Evolutionary conservation across 805 yeast species (phyloP).

Genomic region (Candida bentonensis): DNA sequence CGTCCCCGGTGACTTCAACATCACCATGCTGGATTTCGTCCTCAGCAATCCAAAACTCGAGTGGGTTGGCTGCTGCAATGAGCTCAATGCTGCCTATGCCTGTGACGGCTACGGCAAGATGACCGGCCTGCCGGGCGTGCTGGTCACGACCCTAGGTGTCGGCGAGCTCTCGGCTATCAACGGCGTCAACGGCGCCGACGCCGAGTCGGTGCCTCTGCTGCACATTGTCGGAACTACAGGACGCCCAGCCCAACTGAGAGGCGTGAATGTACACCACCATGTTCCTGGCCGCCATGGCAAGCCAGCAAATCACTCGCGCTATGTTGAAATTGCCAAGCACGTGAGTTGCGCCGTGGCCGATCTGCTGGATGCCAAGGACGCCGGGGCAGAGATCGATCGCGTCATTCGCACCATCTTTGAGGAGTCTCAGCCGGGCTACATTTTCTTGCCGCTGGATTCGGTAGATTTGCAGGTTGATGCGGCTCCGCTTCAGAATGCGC

Average conservation of each 20-base stretch:
- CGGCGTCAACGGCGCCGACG: constrained; percentile 70
- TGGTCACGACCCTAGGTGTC: constrained; percentile 71
- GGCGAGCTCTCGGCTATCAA: constrained; percentile 80
- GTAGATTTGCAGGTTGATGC: constrained; percentile 31
- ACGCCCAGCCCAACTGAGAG: constrained; percentile 23
- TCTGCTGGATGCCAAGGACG: constrained; percentile 32
- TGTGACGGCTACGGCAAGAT: constrained; percentile 79
- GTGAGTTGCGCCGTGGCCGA: constrained; percentile 44
- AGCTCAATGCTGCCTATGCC: constrained; percentile 77
- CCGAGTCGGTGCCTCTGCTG: constrained; percentile 65
- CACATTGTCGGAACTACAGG: constrained; percentile 75
- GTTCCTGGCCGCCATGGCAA: constrained; percentile 21
- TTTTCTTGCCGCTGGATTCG: constrained; percentile 64
- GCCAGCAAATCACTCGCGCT: constrained; percentile 52
- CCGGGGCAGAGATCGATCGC: constrained; percentile 50
- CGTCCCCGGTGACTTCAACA: constrained; percentile 33
- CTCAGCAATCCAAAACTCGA: constrained; percentile 31
- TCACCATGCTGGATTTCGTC: constrained; percentile 26
- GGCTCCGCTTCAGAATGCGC: constrained; percentile 23
- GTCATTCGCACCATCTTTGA: constrained; percentile 42
- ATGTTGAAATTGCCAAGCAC: constrained; percentile 43
- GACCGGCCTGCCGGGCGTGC: constrained; percentile 49
- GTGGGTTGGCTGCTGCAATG: constrained; percentile 82
- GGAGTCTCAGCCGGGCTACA: constrained; percentile 65
- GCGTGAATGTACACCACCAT: constrained; percentile 25